Base-by-base conservation (phyloP, 305 asterid genomes). In the Vinca major region DNA sequence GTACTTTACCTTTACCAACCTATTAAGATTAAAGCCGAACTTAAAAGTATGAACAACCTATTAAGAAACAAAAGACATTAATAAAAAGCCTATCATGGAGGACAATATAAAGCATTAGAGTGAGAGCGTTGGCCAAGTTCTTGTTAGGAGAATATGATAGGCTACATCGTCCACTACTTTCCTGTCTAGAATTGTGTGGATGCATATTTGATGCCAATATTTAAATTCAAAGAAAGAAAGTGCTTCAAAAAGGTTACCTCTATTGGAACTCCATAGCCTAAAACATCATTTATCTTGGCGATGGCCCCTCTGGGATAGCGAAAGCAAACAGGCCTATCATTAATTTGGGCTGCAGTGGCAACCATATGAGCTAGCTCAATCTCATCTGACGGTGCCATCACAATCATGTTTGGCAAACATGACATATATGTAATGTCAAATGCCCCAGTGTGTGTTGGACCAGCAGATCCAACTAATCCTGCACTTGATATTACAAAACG, bases 381-480 rank as follows among this genome's bases (percentile, higher is more conserved):
- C 74, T 92, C 97, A 73, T 90, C 98, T 0, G 97, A 88, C 8
- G 98, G 97, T 50, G 97, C 97, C 98, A 92, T 92, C 75, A 90
- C 97, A 62, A 92, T 80, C 97, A 90, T 92, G 88, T 92, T 92
- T 9, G 98, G 98, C 79, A 92, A 82, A 78, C 93, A 90, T n/a
- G 97, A 82, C 98, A 92, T 92, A 67, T 83, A 90, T 33, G 98
- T 82, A 68, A 92, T 81, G 74, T 92, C 97, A 69, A 92, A 92
- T 11, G 98, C 81, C 63, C 97, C 97, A 53, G 90, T 82, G 17
- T 92, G 92, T 4, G 81, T 71, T 12, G 97, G 89, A 53, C 98
- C 98, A 47, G 85, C 91, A 7, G 96, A 84, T 41, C 98, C 98
- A 52, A 85, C 95, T 69, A 90, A 68, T 48, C 98, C 98, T 1